Evolutionary conservation across 495 filamentous ascomycete species (phyloP).

Genomic region (Aspergillus bridgeri): DNA sequence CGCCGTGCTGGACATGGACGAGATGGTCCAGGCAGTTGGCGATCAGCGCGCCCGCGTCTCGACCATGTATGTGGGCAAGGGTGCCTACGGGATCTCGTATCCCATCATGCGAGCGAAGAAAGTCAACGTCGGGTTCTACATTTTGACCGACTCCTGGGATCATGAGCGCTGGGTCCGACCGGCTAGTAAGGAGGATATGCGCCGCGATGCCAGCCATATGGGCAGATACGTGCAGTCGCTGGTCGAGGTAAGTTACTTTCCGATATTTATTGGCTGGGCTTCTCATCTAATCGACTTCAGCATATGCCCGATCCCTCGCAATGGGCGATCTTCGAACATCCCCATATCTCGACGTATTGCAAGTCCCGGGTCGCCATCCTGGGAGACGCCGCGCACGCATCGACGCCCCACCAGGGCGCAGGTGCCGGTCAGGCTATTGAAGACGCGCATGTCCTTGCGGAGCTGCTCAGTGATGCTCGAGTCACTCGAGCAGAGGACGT

Average conservation of each 20-base stretch:
- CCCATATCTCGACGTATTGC: conserved; percentile 51
- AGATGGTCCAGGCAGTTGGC: conserved; percentile 50
- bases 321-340: conserved; percentile 65
- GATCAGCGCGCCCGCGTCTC: conserved; percentile 48
- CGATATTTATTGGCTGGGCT: not conserved
- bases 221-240: conserved; percentile 45
- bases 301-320: conserved; percentile 47
- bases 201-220: conserved; percentile 52
- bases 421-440: conserved; percentile 69
- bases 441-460: conserved; percentile 58
- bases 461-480: conserved; percentile 46
- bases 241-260: conserved; percentile 32
- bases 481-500: conserved; percentile 21
- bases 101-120: conserved; percentile 61
- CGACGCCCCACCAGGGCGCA: conserved; percentile 66
- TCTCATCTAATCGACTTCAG: conserved; percentile 5
- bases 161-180: conserved; percentile 55
- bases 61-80: conserved; percentile 55
- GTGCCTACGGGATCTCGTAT: conserved; percentile 60
- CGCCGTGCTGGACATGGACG: conserved; percentile 58
- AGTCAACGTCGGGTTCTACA: conserved; percentile 57
- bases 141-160: conserved; percentile 43
- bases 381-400: conserved; percentile 69
- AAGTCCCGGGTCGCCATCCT: conserved; percentile 55
- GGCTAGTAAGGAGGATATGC: conserved; percentile 54